phyloP scores from a whole-genome alignment of 345 rosid species.

The Murraya koenigii region DNA sequence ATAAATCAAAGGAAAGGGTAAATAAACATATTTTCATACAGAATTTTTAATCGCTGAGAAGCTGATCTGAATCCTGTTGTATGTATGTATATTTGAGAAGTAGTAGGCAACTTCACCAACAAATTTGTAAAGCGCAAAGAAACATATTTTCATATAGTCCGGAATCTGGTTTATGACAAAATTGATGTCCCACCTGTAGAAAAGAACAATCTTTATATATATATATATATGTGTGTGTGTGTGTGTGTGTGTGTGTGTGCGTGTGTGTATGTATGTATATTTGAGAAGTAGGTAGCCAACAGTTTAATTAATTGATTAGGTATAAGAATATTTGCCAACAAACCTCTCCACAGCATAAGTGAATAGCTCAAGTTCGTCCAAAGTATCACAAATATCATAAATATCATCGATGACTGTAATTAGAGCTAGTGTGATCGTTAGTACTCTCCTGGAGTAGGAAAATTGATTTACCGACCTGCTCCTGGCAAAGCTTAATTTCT shows the following conservation, averaged over 20 bases:
- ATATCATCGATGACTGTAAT: slow-evolving; percentile 18
- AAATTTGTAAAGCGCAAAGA: slow-evolving; percentile 23
- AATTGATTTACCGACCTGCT: slow-evolving; percentile 8
- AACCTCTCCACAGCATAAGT: slow-evolving; percentile 28
- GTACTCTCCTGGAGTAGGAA: neutral
- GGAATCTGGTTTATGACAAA: slow-evolving; percentile 23
- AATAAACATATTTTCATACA: neutral
- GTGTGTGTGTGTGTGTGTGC: too few species aligned
- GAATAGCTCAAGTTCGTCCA: slow-evolving; percentile 17
- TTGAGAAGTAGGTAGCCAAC: too few species aligned
- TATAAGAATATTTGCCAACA: neutral
- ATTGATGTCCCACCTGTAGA: slow-evolving; percentile 30
- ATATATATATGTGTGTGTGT: too few species aligned
- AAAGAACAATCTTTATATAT: neutral
- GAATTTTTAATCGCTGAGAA: slow-evolving; percentile 2
- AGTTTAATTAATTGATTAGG: too few species aligned
- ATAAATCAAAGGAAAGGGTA: too few species aligned
- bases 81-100: too few species aligned
- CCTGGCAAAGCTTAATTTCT: slow-evolving; percentile 17
- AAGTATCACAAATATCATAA: slow-evolving; percentile 14
- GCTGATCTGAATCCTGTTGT: slow-evolving; percentile 11
- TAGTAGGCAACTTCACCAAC: slow-evolving; percentile 27
- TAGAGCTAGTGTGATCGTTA: slow-evolving; percentile 7
- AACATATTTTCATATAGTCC: slow-evolving; percentile 29
- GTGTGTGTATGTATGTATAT: too few species aligned